Conservation (phyloP, 2,329 filamentous ascomycete species). For the Cucurbitaria berberidis region DNA sequence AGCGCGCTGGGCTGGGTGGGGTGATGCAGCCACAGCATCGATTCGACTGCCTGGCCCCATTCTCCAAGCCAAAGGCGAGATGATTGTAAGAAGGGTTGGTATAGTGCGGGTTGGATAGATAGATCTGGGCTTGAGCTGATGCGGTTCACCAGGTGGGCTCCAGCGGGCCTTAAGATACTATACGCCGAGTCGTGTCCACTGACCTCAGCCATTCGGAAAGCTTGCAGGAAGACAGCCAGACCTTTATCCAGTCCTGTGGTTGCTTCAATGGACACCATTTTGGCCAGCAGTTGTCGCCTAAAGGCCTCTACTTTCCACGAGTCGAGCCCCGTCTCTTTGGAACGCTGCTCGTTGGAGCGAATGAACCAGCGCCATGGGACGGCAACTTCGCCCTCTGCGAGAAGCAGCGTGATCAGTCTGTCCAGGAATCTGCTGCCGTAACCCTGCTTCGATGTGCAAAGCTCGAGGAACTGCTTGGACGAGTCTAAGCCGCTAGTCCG, state of each 20-base stretch:
- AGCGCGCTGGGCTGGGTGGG: slow-evolving; percentile 26
- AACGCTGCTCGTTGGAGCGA: slow-evolving; percentile 20
- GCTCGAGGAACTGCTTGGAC: slow-evolving; percentile 35
- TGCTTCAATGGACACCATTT: slow-evolving; percentile 27
- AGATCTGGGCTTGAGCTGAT: slow-evolving; percentile 21
- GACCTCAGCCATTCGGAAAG: slow-evolving; percentile 21
- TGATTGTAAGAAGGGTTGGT: slow-evolving; percentile 33
- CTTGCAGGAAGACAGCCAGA: slow-evolving; percentile 34
- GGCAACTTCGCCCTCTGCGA: slow-evolving; percentile 27
- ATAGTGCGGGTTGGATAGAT: slow-evolving; percentile 21
- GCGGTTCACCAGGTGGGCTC: slow-evolving; percentile 31
- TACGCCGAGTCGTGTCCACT: slow-evolving; percentile 14
- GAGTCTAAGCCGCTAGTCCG: slow-evolving; percentile 35
- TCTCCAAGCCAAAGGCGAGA: slow-evolving; percentile 28
- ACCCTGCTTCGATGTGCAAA: slow-evolving; percentile 12
- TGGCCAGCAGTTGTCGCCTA: slow-evolving; percentile 27
- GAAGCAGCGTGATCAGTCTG: slow-evolving; percentile 28
- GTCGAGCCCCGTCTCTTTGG: slow-evolving; percentile 25
- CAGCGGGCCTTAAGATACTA: slow-evolving; percentile 27
- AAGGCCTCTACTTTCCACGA: slow-evolving; percentile 21
- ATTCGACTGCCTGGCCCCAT: slow-evolving; percentile 29
- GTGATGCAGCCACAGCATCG: slow-evolving; percentile 41
- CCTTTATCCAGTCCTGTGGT: slow-evolving; percentile 21
- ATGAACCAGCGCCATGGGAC: slow-evolving; percentile 42
- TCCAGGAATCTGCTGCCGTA: slow-evolving; percentile 19